Evolutionary conservation across 305 asterid species (phyloP).

Genomic region (Fraxinus dipetala): DNA sequence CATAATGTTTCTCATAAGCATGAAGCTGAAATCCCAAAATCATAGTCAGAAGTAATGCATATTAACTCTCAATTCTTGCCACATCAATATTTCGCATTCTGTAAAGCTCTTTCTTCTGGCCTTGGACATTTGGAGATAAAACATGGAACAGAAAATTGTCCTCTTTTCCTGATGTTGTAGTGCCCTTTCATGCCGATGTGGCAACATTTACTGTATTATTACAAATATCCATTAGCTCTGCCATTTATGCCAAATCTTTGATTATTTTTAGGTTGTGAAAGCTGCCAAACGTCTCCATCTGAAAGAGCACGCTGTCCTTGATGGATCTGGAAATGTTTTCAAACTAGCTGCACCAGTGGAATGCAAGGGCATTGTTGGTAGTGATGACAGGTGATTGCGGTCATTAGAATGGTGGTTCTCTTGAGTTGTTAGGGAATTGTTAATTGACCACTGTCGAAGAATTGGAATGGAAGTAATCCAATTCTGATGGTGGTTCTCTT

Average conservation of each 20-base stretch:
- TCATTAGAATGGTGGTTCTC: not conserved
- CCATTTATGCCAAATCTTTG: conserved; percentile 10
- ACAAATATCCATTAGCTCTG: not conserved
- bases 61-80: not conserved
- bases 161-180: not conserved
- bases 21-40: conserved; percentile 8
- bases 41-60: not conserved
- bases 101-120: not conserved
- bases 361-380: conserved; percentile 96
- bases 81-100: conserved; percentile 3
- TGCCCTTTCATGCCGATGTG: not conserved
- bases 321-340: conserved; percentile 73
- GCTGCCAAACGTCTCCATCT: conserved; percentile 86
- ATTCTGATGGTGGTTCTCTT: not conserved
- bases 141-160: not conserved
- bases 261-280: conserved; percentile 60
- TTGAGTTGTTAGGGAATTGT: not conserved
- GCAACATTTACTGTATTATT: not conserved
- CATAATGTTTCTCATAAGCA: not conserved
- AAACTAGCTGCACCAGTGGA: conserved; percentile 93
- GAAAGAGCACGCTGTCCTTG: conserved; percentile 78
- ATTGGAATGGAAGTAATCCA: not conserved
- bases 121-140: not conserved
- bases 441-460: not conserved
- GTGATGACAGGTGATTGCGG: conserved; percentile 76